Percentiles rank a stretch among this genome's conserved stretches.
Evolutionary conservation across 768 basidiomycete species (phyloP).

Genomic region (Rickenella mellea): DNA sequence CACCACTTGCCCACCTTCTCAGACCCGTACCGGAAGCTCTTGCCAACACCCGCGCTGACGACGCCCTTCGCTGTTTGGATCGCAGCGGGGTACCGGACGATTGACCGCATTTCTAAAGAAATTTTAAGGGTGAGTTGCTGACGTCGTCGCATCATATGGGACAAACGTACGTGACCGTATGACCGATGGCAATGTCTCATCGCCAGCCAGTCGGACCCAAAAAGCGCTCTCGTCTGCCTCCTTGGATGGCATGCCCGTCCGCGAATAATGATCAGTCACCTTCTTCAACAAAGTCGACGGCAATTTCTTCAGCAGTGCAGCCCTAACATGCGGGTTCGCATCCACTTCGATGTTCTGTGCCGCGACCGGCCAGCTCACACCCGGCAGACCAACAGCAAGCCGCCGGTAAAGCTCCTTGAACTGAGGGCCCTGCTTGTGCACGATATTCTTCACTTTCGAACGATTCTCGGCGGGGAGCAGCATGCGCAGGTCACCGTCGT

Average conservation of each 20-base stretch:
- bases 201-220: constrained; percentile 64
- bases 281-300: constrained; percentile 55
- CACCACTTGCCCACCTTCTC: constrained; percentile 88
- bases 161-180: constrained; percentile 41
- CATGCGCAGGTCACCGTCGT: constrained; percentile 91
- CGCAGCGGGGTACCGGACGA: constrained; percentile 78
- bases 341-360: constrained; percentile 64
- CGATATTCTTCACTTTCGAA: constrained; percentile 90
- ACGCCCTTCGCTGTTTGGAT: constrained; percentile 82
- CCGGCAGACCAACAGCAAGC: constrained; percentile 68
- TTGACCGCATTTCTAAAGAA: constrained; percentile 56
- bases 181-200: constrained; percentile 42
- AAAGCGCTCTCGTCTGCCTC: constrained; percentile 67
- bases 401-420: constrained; percentile 85
- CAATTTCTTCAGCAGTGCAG: constrained; percentile 69
- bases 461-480: constrained; percentile 90
- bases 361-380: constrained; percentile 60
- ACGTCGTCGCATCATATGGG: not conserved
- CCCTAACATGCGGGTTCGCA: constrained; percentile 51
- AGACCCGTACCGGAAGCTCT: constrained; percentile 64
- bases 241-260: constrained; percentile 24
- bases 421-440: constrained; percentile 67
- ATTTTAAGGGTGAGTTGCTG: not conserved
- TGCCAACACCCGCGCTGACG: constrained; percentile 69
- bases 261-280: constrained; percentile 41